Percentiles rank a stretch among this genome's conserved stretches.
phyloP scores from a whole-genome alignment of 192 early-diverging fungal species.

The Chytriomyces sp. region DNA sequence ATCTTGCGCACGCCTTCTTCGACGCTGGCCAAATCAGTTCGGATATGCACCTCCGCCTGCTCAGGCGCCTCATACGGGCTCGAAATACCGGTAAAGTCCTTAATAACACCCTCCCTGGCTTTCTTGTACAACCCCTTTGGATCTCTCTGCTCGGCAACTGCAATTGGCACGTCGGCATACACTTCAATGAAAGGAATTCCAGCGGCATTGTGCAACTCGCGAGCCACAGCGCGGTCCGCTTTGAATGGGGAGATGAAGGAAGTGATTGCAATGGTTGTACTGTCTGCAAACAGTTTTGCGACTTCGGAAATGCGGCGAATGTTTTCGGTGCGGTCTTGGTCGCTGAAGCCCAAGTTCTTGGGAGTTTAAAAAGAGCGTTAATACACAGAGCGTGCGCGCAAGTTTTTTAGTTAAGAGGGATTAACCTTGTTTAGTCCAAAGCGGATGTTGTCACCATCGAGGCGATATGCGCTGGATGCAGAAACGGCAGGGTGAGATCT shows the following conservation, averaged over 20 bases:
- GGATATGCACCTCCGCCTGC: constrained; percentile 83
- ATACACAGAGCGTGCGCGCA: not conserved
- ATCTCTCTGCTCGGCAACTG: constrained; percentile 87
- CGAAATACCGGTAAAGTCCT: constrained; percentile 94
- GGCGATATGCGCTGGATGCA: constrained; percentile 72
- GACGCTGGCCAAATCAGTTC: constrained; percentile 74
- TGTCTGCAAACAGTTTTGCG: constrained; percentile 90
- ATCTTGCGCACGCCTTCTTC: constrained; percentile 66
- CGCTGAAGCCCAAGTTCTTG: constrained; percentile 83
- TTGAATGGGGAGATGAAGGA: constrained; percentile 91
- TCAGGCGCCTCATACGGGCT: constrained; percentile 89
- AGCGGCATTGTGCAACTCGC: constrained; percentile 75
- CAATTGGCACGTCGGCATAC: constrained; percentile 84
- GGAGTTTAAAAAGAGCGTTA: not conserved
- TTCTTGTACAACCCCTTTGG: constrained; percentile 97
- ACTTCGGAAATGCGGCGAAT: constrained; percentile 93
- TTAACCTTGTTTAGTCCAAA: constrained; percentile 83
- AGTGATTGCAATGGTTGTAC: constrained; percentile 79
- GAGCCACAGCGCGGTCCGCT: constrained; percentile 78
- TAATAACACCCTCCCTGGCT: constrained; percentile 90
- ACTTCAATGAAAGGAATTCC: constrained; percentile 89
- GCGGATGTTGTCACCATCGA: constrained; percentile 97
- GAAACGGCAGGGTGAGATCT: not conserved
- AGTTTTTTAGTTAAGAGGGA: constrained; percentile 3
- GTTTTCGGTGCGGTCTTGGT: constrained; percentile 91